A percentile compares a stretch with the other conserved stretches of the same genome.
phyloP scores from a whole-genome alignment of 1,139 yeast genomes.

The Magnusiomyces tetraspermus region DNA sequence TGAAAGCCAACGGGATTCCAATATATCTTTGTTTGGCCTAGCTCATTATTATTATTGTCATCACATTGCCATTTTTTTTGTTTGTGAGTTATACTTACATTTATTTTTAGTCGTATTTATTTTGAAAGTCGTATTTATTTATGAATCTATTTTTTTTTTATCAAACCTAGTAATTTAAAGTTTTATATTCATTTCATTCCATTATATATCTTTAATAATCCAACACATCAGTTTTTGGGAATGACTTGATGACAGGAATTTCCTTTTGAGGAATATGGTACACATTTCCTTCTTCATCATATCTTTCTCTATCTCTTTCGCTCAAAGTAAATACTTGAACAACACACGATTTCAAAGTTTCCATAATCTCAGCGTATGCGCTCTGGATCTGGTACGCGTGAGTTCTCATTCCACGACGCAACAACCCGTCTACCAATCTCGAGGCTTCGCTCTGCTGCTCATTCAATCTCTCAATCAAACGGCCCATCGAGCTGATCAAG shows the following conservation, averaged over 20 bases:
- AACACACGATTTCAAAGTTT: constrained; percentile 47
- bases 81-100: no score
- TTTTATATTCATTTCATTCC: no score
- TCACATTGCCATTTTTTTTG: no score
- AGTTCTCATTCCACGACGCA: constrained; percentile 60
- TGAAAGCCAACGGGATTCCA: no score
- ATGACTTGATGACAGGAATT: constrained; percentile 19
- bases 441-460: constrained; percentile 68
- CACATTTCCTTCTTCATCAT: constrained; percentile 79
- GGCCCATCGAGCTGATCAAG: constrained; percentile 74
- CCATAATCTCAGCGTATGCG: constrained; percentile 50
- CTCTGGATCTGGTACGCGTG: constrained; percentile 79
- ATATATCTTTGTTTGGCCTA: no score
- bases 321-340: constrained; percentile 63
- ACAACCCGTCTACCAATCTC: constrained; percentile 61
- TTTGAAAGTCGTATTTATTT: no score
- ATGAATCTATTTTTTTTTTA: no score
- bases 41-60: no score
- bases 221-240: constrained; percentile 10
- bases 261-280: constrained; percentile 33
- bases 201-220: constrained; percentile 11
- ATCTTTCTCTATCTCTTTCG: constrained; percentile 77
- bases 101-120: no score
- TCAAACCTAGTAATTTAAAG: background rate
- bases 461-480: constrained; percentile 74